Percentiles rank a stretch among this genome's conserved stretches.
phyloP scores from a whole-genome alignment of 2,329 filamentous ascomycete genomes.

The Sporothrix variecibatus region DNA sequence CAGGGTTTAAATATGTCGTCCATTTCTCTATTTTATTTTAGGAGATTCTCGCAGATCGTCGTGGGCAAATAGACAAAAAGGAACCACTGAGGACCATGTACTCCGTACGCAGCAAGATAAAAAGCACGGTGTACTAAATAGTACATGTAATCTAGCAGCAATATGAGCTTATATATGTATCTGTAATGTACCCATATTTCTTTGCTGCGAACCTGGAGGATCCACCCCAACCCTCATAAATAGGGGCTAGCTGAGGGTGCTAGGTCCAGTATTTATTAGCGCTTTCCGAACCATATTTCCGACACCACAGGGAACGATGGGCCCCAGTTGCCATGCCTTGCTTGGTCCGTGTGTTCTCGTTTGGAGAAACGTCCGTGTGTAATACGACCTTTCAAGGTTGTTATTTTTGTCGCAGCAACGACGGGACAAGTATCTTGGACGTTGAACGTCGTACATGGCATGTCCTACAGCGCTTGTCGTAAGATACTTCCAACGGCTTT shows the following conservation, averaged over 20 bases:
- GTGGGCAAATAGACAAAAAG: neutral
- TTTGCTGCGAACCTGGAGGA: neutral
- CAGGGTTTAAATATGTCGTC: neutral
- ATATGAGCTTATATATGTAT: neutral
- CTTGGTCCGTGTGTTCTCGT: neutral
- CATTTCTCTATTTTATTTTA: neutral
- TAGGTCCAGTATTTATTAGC: neutral
- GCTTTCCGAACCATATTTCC: neutral
- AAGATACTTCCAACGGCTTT: neutral
- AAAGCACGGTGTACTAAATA: neutral
- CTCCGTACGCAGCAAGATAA: neutral
- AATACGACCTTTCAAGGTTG: neutral
- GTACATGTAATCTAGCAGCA: neutral
- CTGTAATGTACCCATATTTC: neutral
- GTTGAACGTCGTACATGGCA: neutral
- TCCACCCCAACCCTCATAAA: neutral
- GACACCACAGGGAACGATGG: neutral
- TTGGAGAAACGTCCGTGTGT: slow-evolving; percentile 9
- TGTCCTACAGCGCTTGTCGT: neutral
- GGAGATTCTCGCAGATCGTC: slow-evolving; percentile 5
- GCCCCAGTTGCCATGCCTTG: slow-evolving; percentile 1
- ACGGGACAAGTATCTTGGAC: neutral
- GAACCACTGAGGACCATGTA: neutral
- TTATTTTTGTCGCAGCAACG: neutral
- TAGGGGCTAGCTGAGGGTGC: neutral